phyloP scores from a whole-genome alignment of 2,329 filamentous ascomycete genomes.

The Pseudopyricularia cyperi region DNA sequence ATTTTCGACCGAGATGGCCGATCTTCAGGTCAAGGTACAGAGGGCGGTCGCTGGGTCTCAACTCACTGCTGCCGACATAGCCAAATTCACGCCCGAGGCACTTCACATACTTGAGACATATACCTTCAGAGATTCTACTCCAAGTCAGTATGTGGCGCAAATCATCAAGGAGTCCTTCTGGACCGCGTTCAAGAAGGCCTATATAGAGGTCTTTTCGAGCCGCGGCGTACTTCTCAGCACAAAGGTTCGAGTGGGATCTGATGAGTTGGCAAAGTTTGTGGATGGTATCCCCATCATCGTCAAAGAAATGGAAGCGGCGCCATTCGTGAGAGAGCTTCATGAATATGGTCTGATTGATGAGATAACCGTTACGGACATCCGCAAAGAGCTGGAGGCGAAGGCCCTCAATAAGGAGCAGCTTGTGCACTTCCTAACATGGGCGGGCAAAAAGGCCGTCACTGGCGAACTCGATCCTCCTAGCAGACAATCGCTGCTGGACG shows the following conservation, averaged over 20 bases:
- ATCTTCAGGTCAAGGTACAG: conserved; percentile 51
- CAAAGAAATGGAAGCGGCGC: conserved; percentile 56
- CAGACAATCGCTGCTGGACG: conserved; percentile 59
- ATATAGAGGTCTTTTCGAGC: conserved; percentile 79
- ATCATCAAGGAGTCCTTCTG: conserved; percentile 93
- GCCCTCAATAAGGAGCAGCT: conserved; percentile 70
- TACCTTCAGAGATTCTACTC: conserved; percentile 80
- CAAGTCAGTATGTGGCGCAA: conserved; percentile 68
- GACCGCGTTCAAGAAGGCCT: conserved; percentile 72
- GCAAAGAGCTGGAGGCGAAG: conserved; percentile 66
- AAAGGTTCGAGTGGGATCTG: conserved; percentile 61
- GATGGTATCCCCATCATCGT: conserved; percentile 81
- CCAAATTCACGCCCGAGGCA: conserved; percentile 61
- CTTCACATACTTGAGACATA: conserved; percentile 79
- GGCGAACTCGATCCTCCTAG: conserved; percentile 59
- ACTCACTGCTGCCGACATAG: conserved; percentile 50
- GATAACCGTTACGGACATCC: conserved; percentile 79
- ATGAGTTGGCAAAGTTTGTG: conserved; percentile 60
- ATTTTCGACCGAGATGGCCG: conserved; percentile 76
- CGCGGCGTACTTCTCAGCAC: conserved; percentile 76
- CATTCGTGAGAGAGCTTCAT: conserved; percentile 67
- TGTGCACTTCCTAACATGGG: conserved; percentile 74
- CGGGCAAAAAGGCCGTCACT: conserved; percentile 55
- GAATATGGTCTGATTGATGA: conserved; percentile 79
- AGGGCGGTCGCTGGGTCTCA: conserved; percentile 30